Conservation (phyloP, 139 green algal genomes). For the Volvox africanus region DNA sequence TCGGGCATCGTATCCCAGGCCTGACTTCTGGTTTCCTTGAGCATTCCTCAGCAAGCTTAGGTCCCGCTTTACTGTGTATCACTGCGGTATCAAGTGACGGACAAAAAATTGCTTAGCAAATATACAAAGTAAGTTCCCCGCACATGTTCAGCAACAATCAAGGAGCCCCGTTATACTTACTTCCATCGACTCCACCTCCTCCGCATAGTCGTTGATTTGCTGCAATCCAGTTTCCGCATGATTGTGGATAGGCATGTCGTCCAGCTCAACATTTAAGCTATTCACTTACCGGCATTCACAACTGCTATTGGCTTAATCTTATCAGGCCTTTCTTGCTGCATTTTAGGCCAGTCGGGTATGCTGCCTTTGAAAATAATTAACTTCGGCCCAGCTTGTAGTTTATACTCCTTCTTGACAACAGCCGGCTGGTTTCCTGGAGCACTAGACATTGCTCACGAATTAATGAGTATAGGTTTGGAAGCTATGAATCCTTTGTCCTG, state of each 20-base stretch:
- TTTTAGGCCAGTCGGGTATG: constrained; percentile 43
- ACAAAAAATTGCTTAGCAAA: no score
- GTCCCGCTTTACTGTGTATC: constrained; percentile 28
- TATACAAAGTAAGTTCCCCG: not conserved
- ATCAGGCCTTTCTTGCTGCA: constrained; percentile 19
- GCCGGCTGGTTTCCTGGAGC: not conserved
- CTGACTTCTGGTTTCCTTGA: constrained; percentile 9
- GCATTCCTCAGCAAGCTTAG: constrained; percentile 17
- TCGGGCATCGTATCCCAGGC: constrained; percentile 34
- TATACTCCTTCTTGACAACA: constrained; percentile 16
- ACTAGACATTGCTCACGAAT: not conserved
- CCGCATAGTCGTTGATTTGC: constrained; percentile 44
- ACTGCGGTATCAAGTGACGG: constrained; percentile 2
- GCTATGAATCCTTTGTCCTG: no score
- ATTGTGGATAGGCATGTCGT: not conserved
- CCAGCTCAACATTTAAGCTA: no score
- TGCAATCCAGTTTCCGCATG: not conserved
- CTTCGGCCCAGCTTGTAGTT: not conserved
- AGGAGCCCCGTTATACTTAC: not conserved
- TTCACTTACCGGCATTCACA: constrained; percentile 28
- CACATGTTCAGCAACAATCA: not conserved
- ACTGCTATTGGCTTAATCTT: constrained; percentile 19
- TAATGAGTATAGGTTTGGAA: not conserved
- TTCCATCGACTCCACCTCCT: constrained; percentile 44
- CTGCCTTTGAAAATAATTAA: constrained; percentile 36